These are phyloP conservation scores for Penicillium pulvis DNA, from an alignment of 495 filamentous ascomycete genomes.

Conservation along the genomic window DNA sequence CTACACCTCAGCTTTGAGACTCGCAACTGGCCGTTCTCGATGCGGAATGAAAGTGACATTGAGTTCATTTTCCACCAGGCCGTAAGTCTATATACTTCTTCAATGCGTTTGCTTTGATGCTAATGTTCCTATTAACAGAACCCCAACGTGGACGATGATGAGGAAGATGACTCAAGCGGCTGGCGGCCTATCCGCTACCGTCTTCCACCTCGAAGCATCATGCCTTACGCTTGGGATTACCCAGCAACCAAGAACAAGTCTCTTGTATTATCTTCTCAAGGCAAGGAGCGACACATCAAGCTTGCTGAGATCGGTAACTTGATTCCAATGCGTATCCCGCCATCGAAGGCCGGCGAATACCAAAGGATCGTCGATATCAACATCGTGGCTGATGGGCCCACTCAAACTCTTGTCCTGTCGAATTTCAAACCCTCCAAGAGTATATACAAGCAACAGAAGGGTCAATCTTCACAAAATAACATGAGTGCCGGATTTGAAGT, in stretches of 20 bases:
- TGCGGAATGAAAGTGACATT: conserved; percentile 94
- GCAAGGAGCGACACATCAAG: conserved; percentile 85
- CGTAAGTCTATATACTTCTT: neutral
- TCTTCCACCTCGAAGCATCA: conserved; percentile 92
- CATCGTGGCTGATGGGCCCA: conserved; percentile 90
- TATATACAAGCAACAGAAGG: conserved; percentile 82
- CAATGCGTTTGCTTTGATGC: neutral
- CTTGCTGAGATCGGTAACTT: conserved; percentile 95
- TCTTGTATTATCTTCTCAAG: conserved; percentile 75
- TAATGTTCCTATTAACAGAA: conserved; percentile 35
- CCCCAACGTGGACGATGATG: conserved; percentile 76
- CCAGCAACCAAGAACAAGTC: conserved; percentile 96
- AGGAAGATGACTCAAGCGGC: conserved; percentile 72
- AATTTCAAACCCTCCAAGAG: conserved; percentile 94
- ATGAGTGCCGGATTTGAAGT: conserved; percentile 80
- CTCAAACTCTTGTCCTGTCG: conserved; percentile 90
- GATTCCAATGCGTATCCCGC: conserved; percentile 81
- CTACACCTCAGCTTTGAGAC: conserved; percentile 85
- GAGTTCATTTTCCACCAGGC: conserved; percentile 96
- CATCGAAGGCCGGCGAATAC: conserved; percentile 54
- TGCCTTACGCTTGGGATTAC: conserved; percentile 99
- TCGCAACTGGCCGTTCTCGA: conserved; percentile 96
- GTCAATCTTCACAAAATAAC: conserved; percentile 57
- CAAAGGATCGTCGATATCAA: conserved; percentile 93
- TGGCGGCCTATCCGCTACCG: conserved; percentile 92